Conservation (phyloP, 257 asterid species). For the Solanum lignicaule region DNA sequence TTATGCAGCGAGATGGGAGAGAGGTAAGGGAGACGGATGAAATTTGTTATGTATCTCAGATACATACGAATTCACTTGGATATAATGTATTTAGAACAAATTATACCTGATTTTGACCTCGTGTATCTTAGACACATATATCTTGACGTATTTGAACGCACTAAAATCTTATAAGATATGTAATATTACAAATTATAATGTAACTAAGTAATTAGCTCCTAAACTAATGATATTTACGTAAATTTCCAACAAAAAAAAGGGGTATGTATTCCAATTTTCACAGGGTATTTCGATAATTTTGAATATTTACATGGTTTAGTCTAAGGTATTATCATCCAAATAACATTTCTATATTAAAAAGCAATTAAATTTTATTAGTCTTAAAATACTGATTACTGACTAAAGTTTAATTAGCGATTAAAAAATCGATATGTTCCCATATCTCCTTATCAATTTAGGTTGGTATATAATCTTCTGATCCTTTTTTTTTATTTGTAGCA, state of each 20-base stretch:
- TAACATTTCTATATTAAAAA: not conserved
- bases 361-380: not conserved
- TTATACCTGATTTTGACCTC: too few species aligned
- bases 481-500: not conserved
- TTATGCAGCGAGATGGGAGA: too few species aligned
- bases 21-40: too few species aligned
- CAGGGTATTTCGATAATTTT: not conserved
- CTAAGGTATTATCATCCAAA: not conserved
- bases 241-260: too few species aligned
- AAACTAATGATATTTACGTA: not conserved
- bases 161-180: too few species aligned
- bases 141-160: rapidly evolving
- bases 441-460: not conserved
- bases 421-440: not conserved
- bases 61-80: too few species aligned
- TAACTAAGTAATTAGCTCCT: too few species aligned
- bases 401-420: not conserved
- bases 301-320: not conserved
- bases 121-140: too few species aligned
- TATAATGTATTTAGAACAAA: too few species aligned
- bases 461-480: not conserved
- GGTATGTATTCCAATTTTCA: not conserved
- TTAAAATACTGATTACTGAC: not conserved
- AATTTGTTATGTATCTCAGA: too few species aligned
- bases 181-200: too few species aligned